These are phyloP conservation scores for Zasmidium angulare DNA, from an alignment of 2,329 filamentous ascomycete genomes.

Conservation along the genomic window DNA sequence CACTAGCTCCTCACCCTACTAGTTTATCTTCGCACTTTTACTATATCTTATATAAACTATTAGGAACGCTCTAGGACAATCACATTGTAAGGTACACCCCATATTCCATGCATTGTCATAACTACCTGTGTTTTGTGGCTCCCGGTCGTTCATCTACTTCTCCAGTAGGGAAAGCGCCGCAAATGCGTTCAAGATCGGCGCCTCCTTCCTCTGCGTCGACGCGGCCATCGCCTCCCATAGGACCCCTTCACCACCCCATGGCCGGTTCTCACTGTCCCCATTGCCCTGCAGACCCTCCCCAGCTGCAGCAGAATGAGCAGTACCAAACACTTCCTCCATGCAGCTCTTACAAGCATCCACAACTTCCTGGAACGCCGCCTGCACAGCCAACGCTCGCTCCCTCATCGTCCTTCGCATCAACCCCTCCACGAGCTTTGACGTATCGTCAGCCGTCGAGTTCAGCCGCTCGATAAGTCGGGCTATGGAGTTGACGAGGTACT, in stretches of 20 bases:
- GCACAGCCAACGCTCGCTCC: conserved; percentile 78
- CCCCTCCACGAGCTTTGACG: conserved; percentile 71
- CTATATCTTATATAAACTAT: background rate
- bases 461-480: conserved; percentile 79
- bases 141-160: conserved; percentile 19
- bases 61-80: conserved; percentile 2
- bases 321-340: conserved; percentile 66
- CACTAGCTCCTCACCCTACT: background rate
- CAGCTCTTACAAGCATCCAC: conserved; percentile 66
- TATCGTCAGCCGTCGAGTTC: conserved; percentile 70
- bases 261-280: conserved; percentile 24
- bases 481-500: conserved; percentile 90
- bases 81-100: no score
- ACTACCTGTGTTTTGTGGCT: background rate
- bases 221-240: conserved; percentile 46
- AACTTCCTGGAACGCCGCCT: conserved; percentile 72
- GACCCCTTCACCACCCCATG: conserved; percentile 46
- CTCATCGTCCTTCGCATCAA: conserved; percentile 80
- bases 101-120: no score
- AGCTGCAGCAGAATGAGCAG: background rate
- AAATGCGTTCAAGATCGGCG: conserved; percentile 55
- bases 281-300: background rate
- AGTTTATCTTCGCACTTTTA: background rate
- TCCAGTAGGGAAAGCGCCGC: conserved; percentile 45
- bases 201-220: conserved; percentile 38